phyloP scores from a whole-genome alignment of 495 filamentous ascomycete species.

The Glonium stellatum region DNA sequence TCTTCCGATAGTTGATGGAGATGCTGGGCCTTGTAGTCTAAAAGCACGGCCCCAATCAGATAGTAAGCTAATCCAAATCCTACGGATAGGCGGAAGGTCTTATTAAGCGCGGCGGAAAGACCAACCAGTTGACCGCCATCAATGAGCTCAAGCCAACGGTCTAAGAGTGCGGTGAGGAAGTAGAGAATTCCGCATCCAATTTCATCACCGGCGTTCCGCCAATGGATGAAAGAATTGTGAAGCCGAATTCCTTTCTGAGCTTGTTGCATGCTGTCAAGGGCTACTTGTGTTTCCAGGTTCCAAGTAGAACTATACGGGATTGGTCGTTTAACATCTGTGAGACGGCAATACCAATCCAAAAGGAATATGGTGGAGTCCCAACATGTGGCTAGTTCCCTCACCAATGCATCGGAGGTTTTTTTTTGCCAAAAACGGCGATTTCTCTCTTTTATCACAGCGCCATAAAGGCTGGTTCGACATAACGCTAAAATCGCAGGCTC shows the following conservation, averaged over 20 bases:
- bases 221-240: slow-evolving; percentile 58
- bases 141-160: slow-evolving; percentile 53
- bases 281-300: slow-evolving; percentile 54
- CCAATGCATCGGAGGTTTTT: slow-evolving; percentile 40
- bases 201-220: slow-evolving; percentile 52
- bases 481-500: slow-evolving; percentile 36
- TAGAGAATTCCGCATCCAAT: slow-evolving; percentile 53
- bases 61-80: slow-evolving; percentile 56
- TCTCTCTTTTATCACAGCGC: slow-evolving; percentile 42
- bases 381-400: slow-evolving; percentile 45
- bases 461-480: slow-evolving; percentile 42
- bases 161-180: slow-evolving; percentile 53
- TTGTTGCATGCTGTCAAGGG: slow-evolving; percentile 46
- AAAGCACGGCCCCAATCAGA: slow-evolving; percentile 51
- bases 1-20: slow-evolving; percentile 35
- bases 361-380: slow-evolving; percentile 55
- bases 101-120: slow-evolving; percentile 37
- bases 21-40: slow-evolving; percentile 52
- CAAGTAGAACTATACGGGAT: slow-evolving; percentile 55
- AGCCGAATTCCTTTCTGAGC: slow-evolving; percentile 52
- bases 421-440: slow-evolving; percentile 40
- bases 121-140: slow-evolving; percentile 43
- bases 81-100: slow-evolving; percentile 45
- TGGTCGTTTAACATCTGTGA: slow-evolving; percentile 43
- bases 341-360: slow-evolving; percentile 53